Percentiles rank a stretch among this genome's conserved stretches.
Evolutionary conservation across 1,139 yeast species (phyloP).

Genomic region (Pichia sp.): DNA sequence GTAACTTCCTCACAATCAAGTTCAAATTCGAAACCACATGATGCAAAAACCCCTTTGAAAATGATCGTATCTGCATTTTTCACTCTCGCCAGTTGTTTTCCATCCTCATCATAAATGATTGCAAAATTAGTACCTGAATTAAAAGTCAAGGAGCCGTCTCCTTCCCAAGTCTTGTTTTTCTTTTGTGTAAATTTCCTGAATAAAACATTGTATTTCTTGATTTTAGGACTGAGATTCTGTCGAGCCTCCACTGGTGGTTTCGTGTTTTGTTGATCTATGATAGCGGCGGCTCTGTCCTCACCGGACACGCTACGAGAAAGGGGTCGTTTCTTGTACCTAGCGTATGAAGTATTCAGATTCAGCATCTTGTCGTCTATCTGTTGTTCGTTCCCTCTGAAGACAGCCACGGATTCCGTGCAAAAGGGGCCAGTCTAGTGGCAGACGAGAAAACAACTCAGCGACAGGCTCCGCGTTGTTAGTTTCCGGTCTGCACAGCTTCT

Average conservation of each 20-base stretch:
- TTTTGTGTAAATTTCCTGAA: conserved; percentile 68
- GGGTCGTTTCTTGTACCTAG: neutral
- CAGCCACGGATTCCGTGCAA: no score
- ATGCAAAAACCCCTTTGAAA: conserved; percentile 37
- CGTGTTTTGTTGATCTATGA: neutral
- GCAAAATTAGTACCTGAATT: conserved; percentile 17
- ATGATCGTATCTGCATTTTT: conserved; percentile 23
- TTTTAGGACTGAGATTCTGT: neutral
- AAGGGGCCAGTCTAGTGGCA: no score
- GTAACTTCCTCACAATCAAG: conserved; percentile 31
- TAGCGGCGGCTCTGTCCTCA: neutral
- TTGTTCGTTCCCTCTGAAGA: no score
- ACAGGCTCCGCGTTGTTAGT: no score
- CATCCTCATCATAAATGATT: conserved; percentile 20
- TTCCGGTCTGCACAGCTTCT: no score
- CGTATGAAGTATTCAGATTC: neutral
- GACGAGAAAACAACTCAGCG: no score
- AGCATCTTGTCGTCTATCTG: neutral
- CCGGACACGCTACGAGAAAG: neutral
- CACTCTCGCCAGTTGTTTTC: conserved; percentile 17
- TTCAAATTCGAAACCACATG: conserved; percentile 50
- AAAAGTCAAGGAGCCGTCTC: conserved; percentile 61
- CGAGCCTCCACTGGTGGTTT: neutral
- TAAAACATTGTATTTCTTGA: conserved; percentile 35
- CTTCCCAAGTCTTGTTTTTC: conserved; percentile 93